A percentile compares a stretch with the other conserved stretches of the same genome.
Conservation (phyloP, 495 filamentous ascomycete species). For the Xylaria bambusicola region DNA sequence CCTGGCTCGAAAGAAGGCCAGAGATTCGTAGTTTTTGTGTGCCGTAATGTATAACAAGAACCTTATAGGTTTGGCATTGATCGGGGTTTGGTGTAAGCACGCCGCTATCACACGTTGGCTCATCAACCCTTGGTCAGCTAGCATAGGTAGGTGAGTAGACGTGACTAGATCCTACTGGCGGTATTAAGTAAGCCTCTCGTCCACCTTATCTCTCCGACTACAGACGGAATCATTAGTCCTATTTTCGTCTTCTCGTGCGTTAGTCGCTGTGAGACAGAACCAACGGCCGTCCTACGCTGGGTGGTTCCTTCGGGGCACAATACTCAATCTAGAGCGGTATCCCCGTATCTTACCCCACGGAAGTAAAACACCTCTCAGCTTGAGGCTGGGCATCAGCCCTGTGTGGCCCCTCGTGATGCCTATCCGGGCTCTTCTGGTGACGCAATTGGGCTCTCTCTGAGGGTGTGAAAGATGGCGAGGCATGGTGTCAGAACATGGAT, state of each 20-base stretch:
- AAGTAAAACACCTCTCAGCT: background rate
- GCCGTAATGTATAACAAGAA: too few relatives aligned
- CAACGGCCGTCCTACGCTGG: background rate
- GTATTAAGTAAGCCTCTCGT: too few relatives aligned
- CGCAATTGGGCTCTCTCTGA: background rate
- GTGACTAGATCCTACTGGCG: too few relatives aligned
- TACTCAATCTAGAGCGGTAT: background rate
- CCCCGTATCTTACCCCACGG: constrained; percentile 5
- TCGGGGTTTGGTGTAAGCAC: constrained; percentile 4
- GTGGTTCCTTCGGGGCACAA: constrained; percentile 6
- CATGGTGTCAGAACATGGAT: background rate
- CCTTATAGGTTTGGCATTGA: background rate
- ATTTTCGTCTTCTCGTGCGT: too few relatives aligned
- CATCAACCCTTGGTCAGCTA: constrained; percentile 4
- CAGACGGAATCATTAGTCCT: too few relatives aligned
- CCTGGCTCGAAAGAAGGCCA: too few relatives aligned
- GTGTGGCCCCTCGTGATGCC: constrained; percentile 7
- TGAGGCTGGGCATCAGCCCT: background rate
- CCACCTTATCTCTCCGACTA: too few relatives aligned
- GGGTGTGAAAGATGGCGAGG: background rate
- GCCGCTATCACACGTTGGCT: too few relatives aligned
- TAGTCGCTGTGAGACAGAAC: too few relatives aligned
- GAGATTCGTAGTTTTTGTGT: too few relatives aligned
- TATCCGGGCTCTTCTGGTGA: background rate
- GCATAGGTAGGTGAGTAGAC: too few relatives aligned